These are phyloP conservation scores for Arthrobotrys megalospora DNA, from an alignment of 2,329 filamentous ascomycete genomes.

Conservation along the genomic window DNA sequence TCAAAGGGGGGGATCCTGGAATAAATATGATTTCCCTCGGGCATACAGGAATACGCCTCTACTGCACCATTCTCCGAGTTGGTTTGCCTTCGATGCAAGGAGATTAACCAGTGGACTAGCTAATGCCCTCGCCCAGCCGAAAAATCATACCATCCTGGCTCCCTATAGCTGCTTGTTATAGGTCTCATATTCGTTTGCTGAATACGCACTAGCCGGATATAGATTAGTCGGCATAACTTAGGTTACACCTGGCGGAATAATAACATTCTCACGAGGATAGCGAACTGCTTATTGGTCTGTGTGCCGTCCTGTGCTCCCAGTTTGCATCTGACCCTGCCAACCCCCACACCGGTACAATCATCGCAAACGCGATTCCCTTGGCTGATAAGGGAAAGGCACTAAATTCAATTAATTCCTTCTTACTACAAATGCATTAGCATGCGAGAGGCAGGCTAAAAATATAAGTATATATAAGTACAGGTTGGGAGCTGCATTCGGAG, in stretches of 20 bases:
- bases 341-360: neutral
- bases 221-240: neutral
- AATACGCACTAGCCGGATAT: neutral
- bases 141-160: slow-evolving; percentile 13
- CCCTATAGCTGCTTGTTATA: slow-evolving; percentile 6
- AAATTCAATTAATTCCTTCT: too few relatives aligned
- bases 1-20: neutral
- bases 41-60: neutral
- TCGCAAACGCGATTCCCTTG: too few relatives aligned
- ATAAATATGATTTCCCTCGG: slow-evolving; percentile 1
- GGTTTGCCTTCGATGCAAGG: neutral
- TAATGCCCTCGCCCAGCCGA: neutral
- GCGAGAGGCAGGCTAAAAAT: too few relatives aligned
- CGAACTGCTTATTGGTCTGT: neutral
- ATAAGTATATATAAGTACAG: too few relatives aligned
- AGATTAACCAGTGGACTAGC: neutral
- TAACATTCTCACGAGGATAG: neutral
- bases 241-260: slow-evolving; percentile 1
- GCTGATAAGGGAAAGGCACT: too few relatives aligned
- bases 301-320: neutral
- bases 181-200: neutral
- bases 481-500: too few relatives aligned
- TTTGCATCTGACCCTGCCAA: neutral
- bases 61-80: too few relatives aligned
- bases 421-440: too few relatives aligned